Percentiles rank a stretch among this genome's conserved stretches.
Conservation (phyloP, 2,329 filamentous ascomycete species). For the Hortaea sp. region DNA sequence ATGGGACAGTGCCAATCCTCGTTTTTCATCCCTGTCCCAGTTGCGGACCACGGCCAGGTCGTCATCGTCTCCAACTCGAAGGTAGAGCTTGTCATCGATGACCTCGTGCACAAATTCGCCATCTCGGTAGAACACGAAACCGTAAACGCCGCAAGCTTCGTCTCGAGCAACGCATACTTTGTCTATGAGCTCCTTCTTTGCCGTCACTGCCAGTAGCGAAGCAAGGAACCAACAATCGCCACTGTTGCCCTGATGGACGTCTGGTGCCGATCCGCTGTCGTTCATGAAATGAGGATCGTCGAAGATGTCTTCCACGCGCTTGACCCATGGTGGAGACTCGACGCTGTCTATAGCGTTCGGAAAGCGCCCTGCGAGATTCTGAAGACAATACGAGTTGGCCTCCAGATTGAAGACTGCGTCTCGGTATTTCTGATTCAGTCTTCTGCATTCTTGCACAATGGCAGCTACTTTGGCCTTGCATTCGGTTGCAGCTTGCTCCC, state of each 20-base stretch:
- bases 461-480: constrained; percentile 54
- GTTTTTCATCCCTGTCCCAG: constrained; percentile 16
- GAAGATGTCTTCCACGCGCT: constrained; percentile 25
- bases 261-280: constrained; percentile 64
- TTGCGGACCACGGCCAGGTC: constrained; percentile 42
- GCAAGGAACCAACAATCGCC: constrained; percentile 86
- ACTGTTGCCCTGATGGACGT: constrained; percentile 67
- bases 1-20: constrained; percentile 14
- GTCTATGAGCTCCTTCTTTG: constrained; percentile 63
- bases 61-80: constrained; percentile 74
- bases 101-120: constrained; percentile 89
- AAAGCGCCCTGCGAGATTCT: constrained; percentile 12
- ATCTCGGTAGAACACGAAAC: constrained; percentile 75
- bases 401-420: constrained; percentile 85
- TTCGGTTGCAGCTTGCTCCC: constrained; percentile 59
- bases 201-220: constrained; percentile 65
- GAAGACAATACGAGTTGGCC: constrained; percentile 41
- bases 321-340: constrained; percentile 22
- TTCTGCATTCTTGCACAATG: constrained; percentile 54
- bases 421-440: constrained; percentile 75
- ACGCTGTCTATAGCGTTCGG: constrained; percentile 12
- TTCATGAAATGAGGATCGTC: constrained; percentile 49
- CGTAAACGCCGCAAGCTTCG: constrained; percentile 67
- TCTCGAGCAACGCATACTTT: constrained; percentile 63
- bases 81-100: constrained; percentile 80